Conservation (phyloP, 352 stramenopile genomes). For the Thraustochytrium sp. region DNA sequence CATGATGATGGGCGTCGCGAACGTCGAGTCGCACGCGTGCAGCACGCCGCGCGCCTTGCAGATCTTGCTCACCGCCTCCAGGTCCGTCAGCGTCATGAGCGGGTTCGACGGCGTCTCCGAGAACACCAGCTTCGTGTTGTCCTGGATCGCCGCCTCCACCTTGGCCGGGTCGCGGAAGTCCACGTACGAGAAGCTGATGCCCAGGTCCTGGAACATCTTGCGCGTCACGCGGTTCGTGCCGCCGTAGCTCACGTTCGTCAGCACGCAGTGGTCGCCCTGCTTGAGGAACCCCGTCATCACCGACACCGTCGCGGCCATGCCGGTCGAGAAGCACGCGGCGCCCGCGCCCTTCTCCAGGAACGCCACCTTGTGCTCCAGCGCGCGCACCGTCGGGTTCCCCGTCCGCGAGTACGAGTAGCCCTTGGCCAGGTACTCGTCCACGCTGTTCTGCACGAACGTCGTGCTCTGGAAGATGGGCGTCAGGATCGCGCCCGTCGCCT, state of each 20-base stretch:
- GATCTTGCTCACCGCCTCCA: slow-evolving; percentile 77
- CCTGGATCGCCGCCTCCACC: slow-evolving; percentile 69
- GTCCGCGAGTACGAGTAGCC: slow-evolving; percentile 88
- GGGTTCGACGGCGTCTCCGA: slow-evolving; percentile 86
- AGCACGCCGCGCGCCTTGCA: slow-evolving; percentile 76
- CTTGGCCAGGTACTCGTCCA: slow-evolving; percentile 82
- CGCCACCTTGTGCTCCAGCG: slow-evolving; percentile 83
- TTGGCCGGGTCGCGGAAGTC: slow-evolving; percentile 77
- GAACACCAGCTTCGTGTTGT: slow-evolving; percentile 88
- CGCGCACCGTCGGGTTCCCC: slow-evolving; percentile 84
- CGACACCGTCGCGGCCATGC: slow-evolving; percentile 75
- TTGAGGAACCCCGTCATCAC: slow-evolving; percentile 77
- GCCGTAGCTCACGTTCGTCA: slow-evolving; percentile 89
- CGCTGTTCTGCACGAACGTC: slow-evolving; percentile 72
- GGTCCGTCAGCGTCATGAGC: slow-evolving; percentile 87
- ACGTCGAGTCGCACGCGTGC: slow-evolving; percentile 87
- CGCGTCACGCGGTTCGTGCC: slow-evolving; percentile 88
- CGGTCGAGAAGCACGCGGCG: slow-evolving; percentile 78
- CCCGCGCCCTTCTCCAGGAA: slow-evolving; percentile 80
- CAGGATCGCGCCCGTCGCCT: slow-evolving; percentile 62
- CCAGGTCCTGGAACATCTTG: slow-evolving; percentile 80
- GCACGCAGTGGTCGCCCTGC: slow-evolving; percentile 84
- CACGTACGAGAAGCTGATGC: slow-evolving; percentile 86
- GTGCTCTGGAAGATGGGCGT: slow-evolving; percentile 82
- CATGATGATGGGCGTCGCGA: slow-evolving; percentile 83